phyloP scores from a whole-genome alignment of 2,329 filamentous ascomycete genomes.

The Epicoccum nigrum region DNA sequence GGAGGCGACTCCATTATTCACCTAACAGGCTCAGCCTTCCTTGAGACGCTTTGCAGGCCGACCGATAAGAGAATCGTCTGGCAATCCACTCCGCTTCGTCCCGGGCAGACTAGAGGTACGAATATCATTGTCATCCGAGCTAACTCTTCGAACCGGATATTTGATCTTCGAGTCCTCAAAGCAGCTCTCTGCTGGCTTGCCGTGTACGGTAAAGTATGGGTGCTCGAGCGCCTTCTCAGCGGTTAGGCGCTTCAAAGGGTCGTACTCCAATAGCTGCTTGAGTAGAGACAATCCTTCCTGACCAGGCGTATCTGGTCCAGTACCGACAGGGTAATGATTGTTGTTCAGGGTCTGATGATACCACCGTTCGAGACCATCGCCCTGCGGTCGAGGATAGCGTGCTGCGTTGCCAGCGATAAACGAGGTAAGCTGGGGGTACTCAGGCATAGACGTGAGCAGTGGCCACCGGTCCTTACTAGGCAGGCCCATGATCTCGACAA shows the following conservation, averaged over 20 bases:
- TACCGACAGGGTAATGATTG: slow-evolving; percentile 52
- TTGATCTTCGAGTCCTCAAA: slow-evolving; percentile 89
- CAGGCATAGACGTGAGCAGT: slow-evolving; percentile 81
- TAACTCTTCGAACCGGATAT: slow-evolving; percentile 89
- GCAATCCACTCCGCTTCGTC: slow-evolving; percentile 84
- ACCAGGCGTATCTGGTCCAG: slow-evolving; percentile 48
- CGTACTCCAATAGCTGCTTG: slow-evolving; percentile 85
- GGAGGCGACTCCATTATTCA: too few relatives aligned
- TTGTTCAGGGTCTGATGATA: slow-evolving; percentile 57
- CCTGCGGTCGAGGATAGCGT: slow-evolving; percentile 57
- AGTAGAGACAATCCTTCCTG: slow-evolving; percentile 82
- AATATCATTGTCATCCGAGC: slow-evolving; percentile 95
- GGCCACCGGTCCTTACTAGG: slow-evolving; percentile 91
- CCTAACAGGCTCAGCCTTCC: slow-evolving; percentile 47
- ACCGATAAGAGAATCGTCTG: slow-evolving; percentile 75
- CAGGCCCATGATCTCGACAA: slow-evolving; percentile 92
- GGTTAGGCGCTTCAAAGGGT: slow-evolving; percentile 85
- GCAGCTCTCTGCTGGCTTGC: slow-evolving; percentile 76
- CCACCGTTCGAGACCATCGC: slow-evolving; percentile 70
- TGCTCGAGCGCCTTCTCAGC: slow-evolving; percentile 89
- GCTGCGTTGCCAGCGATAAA: slow-evolving; percentile 53
- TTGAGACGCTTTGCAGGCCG: slow-evolving; percentile 62
- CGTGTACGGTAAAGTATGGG: slow-evolving; percentile 74
- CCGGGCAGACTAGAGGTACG: slow-evolving; percentile 86
- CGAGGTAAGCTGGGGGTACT: slow-evolving; percentile 73